Base-by-base conservation (phyloP, 331 rosid genomes). In the Malus hybrid region DNA sequence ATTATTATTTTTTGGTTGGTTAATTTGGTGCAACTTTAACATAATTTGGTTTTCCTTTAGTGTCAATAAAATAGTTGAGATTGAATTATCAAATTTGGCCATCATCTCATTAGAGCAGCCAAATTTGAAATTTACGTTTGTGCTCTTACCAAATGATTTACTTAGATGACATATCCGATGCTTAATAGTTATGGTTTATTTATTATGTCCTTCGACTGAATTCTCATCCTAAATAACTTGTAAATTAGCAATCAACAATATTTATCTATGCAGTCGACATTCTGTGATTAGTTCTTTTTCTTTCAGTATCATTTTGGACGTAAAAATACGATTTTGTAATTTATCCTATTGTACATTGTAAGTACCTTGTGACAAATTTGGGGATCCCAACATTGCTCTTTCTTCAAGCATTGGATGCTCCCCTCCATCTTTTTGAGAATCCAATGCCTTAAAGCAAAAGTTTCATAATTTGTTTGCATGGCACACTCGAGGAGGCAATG, bases 351-450 rank as follows among this genome's bases (percentile, higher is more conserved):
- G 4, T 9, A 39, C 44, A 3, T 39, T 39, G 44, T 9, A 39
- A 39, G 44, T 39, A 39, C 44, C 4, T 39, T 9, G 44, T 39
- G 44, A 39, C 44, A 39, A 39, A 39, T 39, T 39, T 42, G 14
- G 48, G 48, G 48, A 42, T 42, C 48, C 48, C 5, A 10, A 54
- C 10, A 1, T 50, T 32, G 12, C 66, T 77, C 67, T 54, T 34
- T 50, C 84, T 84, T 79, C 73, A 50, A 52, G 81, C 90, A 80
- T 88, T 65, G 96, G 91, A 88, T 88, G 80, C 88, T 57, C 88
- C 52, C 70, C 74, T 27, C 70, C 67, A 29, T 55, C 68, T 77
- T 83, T 85, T 61, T 64, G 64, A 72, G 79, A 27, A 73, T 67
- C 69, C 65, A 54, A 33, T 79, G 75, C 57, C 81, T 34, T 69